These are phyloP conservation scores for Naganishia vaughanmartiniae DNA, from an alignment of 768 basidiomycete species.

Conservation along the genomic window DNA sequence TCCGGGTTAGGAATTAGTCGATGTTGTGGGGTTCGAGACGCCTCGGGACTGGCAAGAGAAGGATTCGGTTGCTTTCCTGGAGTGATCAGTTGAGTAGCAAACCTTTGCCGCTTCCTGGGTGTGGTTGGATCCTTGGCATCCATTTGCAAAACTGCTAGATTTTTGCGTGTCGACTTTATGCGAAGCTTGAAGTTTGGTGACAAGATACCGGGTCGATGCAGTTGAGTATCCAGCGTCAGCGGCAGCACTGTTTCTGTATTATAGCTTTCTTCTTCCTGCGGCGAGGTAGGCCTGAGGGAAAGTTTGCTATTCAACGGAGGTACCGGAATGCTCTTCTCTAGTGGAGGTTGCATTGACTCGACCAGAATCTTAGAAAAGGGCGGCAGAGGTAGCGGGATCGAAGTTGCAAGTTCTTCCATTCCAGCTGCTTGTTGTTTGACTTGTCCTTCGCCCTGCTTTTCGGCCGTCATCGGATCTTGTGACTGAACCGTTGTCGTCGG, in stretches of 20 bases:
- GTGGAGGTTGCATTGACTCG: neutral
- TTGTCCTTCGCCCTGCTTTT: neutral
- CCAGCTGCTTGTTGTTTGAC: neutral
- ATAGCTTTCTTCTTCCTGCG: neutral
- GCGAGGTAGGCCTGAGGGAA: neutral
- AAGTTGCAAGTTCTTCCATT: neutral
- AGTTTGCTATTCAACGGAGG: neutral
- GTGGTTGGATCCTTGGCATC: neutral
- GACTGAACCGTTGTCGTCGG: neutral
- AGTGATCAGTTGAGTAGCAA: constrained; percentile 4
- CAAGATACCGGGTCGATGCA: constrained; percentile 17
- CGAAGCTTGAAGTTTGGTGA: constrained; percentile 13
- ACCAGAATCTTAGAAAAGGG: neutral
- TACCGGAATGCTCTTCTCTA: neutral
- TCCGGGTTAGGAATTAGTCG: neutral
- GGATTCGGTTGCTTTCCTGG: neutral
- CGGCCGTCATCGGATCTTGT: neutral
- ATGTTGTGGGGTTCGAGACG: neutral
- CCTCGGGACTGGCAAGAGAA: neutral
- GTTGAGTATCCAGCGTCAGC: constrained; percentile 1
- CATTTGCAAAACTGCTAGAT: neutral
- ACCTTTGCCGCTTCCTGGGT: constrained; percentile 8
- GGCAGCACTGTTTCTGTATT: constrained; percentile 10
- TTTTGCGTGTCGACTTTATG: neutral
- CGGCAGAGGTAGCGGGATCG: neutral